Base-by-base conservation (phyloP, 1,284 basidiomycete species). In the Ustilago bromivora region DNA sequence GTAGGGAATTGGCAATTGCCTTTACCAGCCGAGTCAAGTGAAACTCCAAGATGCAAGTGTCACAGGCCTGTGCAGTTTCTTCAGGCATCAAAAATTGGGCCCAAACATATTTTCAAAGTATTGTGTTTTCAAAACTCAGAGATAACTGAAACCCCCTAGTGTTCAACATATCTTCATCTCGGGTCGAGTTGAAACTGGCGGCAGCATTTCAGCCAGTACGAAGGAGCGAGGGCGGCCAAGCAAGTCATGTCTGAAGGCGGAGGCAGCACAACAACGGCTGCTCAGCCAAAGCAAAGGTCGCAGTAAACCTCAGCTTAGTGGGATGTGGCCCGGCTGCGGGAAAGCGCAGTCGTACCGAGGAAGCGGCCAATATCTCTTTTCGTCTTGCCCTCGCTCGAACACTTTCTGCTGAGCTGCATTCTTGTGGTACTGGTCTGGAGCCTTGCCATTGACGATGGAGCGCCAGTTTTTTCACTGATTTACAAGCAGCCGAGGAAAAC, bases 391-490 rank as follows among this genome's bases (percentile, higher is more conserved):
- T 41, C 40, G 40, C 15, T 41, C 40, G 40, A 17, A 41, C 40
- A 13, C 13, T 19, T 19, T 46, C 13, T 46, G n/a, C 8, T n/a
- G 43, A 46, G 17, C n/a, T 19, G 43, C 43, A 8, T 19, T 46
- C 19, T 46, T 46, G 43, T 46, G 43, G 6, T 46, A 46, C 43
- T 46, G 43, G n/a, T 8, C n/a, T 8, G 43, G n/a, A 19, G n/a
- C 43, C 5, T 19, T 19, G n/a, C 6, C 8, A 9, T 46, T 46
- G 43, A 46, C 43, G 43, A 46, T 17, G n/a, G n/a, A 19, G 43
- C 43, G 43, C 43, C 43, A 46, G 43, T 46, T 46, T 46, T 46
- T 46, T 4, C n/a, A 46, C 43, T 15, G n/a, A 19, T 46, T 41
- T 41, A 15, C 40, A 13, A 17, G 11, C 40, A 17, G 13, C 6